Base-by-base conservation (phyloP, 2,329 filamentous ascomycete species). In the Trichophyton verrucosum region DNA sequence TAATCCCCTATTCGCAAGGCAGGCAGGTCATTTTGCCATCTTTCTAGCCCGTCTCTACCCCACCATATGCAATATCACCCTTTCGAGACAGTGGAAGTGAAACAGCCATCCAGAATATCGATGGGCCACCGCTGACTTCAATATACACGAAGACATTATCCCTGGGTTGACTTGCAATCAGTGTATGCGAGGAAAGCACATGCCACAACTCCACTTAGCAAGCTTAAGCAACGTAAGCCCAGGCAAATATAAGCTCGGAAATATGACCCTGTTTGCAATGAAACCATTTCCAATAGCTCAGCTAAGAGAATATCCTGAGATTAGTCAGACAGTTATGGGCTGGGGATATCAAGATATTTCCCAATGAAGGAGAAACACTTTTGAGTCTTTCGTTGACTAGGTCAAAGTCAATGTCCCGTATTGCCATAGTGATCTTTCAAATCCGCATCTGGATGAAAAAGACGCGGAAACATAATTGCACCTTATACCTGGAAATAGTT, bases 41-140 rank as follows among this genome's bases (percentile, higher is more conserved):
- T 27, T 27, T 4, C 24, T 27, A 6, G 24, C 1, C 24, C 24
- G 6, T 27, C 6, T 27, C 24, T 6, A 27, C 6, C 24, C 24
- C 24, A 1, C 1, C 24, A 27, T 27, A 27, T 27, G 24, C 6
- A 6, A 27, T 6, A 27, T 27, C 24, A 27, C 24, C 24, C 24
- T 4, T 27, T 27, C 24, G 24, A 27, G 24, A 6, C 24, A 6
- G 24, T 27, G 24, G 24, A 66, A 58, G 60, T 27, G 24, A 27
- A 27, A 66, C 47, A 46, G 61, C 63, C 27, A 61, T 57, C 63
- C 63, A 65, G 60, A 57, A 66, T 62, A 59, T 61, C 36, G 33
- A 59, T 27, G 56, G 47, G 30, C 57, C 60, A 33, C 55, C 33
- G 33, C 47, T 36, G 38, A 59, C 62, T 57, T 62, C 30, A 55